A percentile compares a stretch with the other conserved stretches of the same genome.
phyloP scores from a whole-genome alignment of 768 basidiomycete species.

The Tylopilus intermedius region DNA sequence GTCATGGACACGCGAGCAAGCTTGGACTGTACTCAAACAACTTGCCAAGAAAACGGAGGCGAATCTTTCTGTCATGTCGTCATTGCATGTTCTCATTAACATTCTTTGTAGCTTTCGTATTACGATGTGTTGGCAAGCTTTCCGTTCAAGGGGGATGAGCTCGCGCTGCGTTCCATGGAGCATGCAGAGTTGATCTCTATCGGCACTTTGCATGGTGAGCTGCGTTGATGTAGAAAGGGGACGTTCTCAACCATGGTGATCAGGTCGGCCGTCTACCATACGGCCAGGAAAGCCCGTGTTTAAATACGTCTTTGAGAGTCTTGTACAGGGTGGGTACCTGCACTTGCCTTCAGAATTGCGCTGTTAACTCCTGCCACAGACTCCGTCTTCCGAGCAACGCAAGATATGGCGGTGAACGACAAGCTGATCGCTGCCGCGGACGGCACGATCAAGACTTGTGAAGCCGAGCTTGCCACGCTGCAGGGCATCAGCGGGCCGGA shows the following conservation, averaged over 20 bases:
- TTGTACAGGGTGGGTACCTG: slow-evolving; percentile 60
- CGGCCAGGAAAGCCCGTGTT: slow-evolving; percentile 90
- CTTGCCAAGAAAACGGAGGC: slow-evolving; percentile 65
- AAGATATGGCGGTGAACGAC: slow-evolving; percentile 78
- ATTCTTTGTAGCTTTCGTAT: slow-evolving; percentile 59
- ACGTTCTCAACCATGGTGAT: background rate
- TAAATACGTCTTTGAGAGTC: slow-evolving; percentile 74
- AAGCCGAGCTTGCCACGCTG: slow-evolving; percentile 68
- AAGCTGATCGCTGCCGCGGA: slow-evolving; percentile 58
- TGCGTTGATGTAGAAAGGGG: background rate
- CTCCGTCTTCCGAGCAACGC: slow-evolving; percentile 69
- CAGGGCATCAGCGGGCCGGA: slow-evolving; percentile 56
- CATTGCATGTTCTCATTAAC: slow-evolving; percentile 11
- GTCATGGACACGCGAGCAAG: slow-evolving; percentile 84
- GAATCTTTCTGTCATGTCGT: slow-evolving; percentile 26
- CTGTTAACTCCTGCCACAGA: slow-evolving; percentile 40
- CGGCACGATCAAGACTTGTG: slow-evolving; percentile 60
- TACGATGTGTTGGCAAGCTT: slow-evolving; percentile 75
- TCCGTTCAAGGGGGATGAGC: slow-evolving; percentile 91
- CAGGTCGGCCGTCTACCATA: slow-evolving; percentile 80
- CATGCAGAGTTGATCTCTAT: slow-evolving; percentile 85
- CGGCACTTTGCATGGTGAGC: slow-evolving; percentile 63
- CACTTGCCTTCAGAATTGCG: background rate
- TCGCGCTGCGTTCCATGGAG: slow-evolving; percentile 77
- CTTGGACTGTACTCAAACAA: slow-evolving; percentile 74